Percentiles rank a stretch among this genome's conserved stretches.
Conservation (phyloP, 2,329 filamentous ascomycete genomes). For the Westerdykella sp. region DNA sequence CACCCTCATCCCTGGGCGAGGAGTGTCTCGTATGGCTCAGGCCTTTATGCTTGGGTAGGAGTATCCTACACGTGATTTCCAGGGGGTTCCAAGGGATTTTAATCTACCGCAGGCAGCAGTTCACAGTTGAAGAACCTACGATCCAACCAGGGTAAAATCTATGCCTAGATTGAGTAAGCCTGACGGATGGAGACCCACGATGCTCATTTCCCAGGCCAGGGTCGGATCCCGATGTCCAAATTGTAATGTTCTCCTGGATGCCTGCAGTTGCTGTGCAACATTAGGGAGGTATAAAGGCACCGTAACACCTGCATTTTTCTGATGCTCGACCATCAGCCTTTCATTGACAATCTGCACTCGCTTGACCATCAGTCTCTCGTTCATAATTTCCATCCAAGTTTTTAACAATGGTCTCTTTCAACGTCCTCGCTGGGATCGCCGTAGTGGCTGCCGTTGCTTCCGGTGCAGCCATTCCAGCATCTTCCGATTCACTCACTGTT, state of each 20-base stretch:
- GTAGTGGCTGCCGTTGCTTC: constrained; percentile 9
- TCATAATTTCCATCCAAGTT: background rate
- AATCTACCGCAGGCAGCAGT: background rate
- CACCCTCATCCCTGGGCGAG: no score
- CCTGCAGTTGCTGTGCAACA: background rate
- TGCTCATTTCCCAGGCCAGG: no score
- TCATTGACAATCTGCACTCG: no score
- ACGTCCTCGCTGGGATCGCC: constrained; percentile 7
- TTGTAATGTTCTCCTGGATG: background rate
- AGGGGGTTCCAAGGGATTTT: background rate
- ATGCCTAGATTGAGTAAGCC: no score
- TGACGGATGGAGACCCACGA: no score
- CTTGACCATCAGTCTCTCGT: constrained; percentile 3
- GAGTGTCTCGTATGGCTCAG: no score
- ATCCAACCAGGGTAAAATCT: background rate
- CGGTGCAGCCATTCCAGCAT: constrained; percentile 5
- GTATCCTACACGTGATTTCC: background rate
- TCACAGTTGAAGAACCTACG: background rate
- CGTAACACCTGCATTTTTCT: no score
- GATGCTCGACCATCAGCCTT: no score
- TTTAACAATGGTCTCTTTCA: constrained; percentile 15
- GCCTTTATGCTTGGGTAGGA: background rate
- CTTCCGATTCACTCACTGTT: background rate
- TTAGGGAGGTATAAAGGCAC: no score
- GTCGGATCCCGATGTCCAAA: background rate